Percentiles rank a stretch among this genome's conserved stretches.
Evolutionary conservation across 225 moss, liverwort and hornwort species (phyloP).

Genomic region (Climacium dendroides): DNA sequence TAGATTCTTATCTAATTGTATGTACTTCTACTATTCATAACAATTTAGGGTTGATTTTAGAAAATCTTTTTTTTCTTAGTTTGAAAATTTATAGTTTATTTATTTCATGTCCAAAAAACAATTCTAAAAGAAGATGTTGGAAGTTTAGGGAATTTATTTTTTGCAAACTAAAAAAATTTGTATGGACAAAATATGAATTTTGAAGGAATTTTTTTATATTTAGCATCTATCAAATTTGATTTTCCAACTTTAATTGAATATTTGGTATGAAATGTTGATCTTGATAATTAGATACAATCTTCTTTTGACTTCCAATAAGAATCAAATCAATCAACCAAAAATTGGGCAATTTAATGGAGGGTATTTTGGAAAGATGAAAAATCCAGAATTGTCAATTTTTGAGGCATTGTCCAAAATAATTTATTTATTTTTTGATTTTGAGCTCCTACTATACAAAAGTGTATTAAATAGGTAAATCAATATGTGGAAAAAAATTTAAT

Average conservation of each 20-base stretch:
- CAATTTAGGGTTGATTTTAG: fast-evolving
- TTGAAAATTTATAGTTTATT: background rate
- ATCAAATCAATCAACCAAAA: too few relatives aligned
- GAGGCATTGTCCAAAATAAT: too few relatives aligned
- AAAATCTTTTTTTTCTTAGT: fast-evolving
- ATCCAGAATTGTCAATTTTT: too few relatives aligned
- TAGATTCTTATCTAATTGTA: too few relatives aligned
- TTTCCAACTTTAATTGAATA: background rate
- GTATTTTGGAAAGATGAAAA: too few relatives aligned
- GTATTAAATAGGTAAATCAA: too few relatives aligned
- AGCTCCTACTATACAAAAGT: too few relatives aligned
- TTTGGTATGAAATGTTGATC: fast-evolving
- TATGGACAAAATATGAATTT: background rate
- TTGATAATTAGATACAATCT: fast-evolving
- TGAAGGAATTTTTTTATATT: background rate
- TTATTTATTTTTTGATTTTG: too few relatives aligned
- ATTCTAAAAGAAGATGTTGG: background rate
- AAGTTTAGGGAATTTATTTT: background rate
- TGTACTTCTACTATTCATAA: too few relatives aligned
- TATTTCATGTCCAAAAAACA: fast-evolving
- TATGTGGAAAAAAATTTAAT: too few relatives aligned
- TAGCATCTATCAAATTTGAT: background rate
- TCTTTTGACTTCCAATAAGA: background rate
- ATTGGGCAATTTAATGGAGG: too few relatives aligned
- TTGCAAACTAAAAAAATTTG: background rate